Conservation (phyloP, 148 eudicot genomes). For the Camellia sinensis region DNA sequence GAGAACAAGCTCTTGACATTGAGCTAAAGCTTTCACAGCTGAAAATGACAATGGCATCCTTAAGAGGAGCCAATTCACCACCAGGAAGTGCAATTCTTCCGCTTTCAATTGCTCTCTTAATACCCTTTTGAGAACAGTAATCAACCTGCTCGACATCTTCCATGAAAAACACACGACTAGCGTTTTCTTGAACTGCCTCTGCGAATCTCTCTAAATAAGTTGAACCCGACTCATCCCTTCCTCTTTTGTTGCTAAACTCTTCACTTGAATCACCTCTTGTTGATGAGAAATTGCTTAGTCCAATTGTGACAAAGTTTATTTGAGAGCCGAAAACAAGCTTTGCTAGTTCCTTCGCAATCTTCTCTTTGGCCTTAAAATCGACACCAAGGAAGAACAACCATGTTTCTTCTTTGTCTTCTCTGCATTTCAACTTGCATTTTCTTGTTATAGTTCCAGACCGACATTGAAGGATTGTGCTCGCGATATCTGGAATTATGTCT, state of each 20-base stretch:
- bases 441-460: constrained; percentile 33
- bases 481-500: constrained; percentile 52
- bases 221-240: constrained; percentile 42
- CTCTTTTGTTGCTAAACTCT: constrained; percentile 46
- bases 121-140: constrained; percentile 39
- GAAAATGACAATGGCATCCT: constrained; percentile 68
- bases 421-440: not conserved
- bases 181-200: constrained; percentile 46
- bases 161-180: constrained; percentile 58
- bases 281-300: constrained; percentile 41
- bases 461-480: constrained; percentile 43
- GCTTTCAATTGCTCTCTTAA: constrained; percentile 46
- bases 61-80: constrained; percentile 44
- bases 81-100: constrained; percentile 34
- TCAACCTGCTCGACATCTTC: constrained; percentile 69
- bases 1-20: constrained; percentile 55
- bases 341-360: constrained; percentile 46
- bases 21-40: constrained; percentile 62
- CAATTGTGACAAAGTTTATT: constrained; percentile 30
- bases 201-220: constrained; percentile 48
- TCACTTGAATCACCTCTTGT: constrained; percentile 50
- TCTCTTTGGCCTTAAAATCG: constrained; percentile 49
- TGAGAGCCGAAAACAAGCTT: constrained; percentile 52
- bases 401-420: constrained; percentile 39
- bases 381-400: constrained; percentile 58